Conservation (phyloP, 2,329 filamentous ascomycete genomes). For the Fusarium multiceps region DNA sequence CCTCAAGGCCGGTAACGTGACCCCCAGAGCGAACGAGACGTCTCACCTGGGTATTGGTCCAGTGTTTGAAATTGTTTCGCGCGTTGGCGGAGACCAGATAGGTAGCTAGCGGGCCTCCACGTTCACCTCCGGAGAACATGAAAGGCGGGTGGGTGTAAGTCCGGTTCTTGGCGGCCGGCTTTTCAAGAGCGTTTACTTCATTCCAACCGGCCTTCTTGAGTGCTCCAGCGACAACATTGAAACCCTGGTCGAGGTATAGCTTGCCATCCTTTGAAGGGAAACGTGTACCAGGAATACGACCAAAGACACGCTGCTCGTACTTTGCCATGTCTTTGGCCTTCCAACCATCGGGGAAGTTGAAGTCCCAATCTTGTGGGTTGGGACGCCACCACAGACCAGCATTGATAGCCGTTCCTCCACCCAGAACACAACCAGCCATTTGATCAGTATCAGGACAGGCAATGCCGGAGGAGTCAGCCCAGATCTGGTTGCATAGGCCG, state of each 20-base stretch:
- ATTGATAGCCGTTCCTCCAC: conserved; percentile 12
- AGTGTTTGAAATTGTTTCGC: conserved; percentile 9
- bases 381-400: conserved; percentile 23
- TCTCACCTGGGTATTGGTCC: conserved; percentile 17
- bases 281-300: conserved; percentile 11
- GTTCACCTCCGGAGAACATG: conserved; percentile 11
- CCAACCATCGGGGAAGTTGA: conserved; percentile 19
- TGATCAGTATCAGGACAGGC: conserved; percentile 13
- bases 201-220: conserved; percentile 3
- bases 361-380: conserved; percentile 10
- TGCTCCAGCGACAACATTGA: conserved; percentile 8
- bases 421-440: conserved; percentile 18
- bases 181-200: conserved; percentile 1
- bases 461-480: conserved; percentile 10
- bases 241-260: conserved; percentile 15
- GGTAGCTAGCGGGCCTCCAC: conserved; percentile 5
- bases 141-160: conserved; percentile 11
- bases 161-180: not conserved
- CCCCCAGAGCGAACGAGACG: conserved; percentile 13
- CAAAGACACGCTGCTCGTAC: conserved; percentile 14
- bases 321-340: conserved; percentile 11
- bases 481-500: conserved; percentile 7
- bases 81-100: conserved; percentile 10
- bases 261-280: conserved; percentile 12
- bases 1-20: conserved; percentile 6